Evolutionary conservation across 2,329 filamentous ascomycete genomes (phyloP).

Genomic region (Rhinocladiella similis): DNA sequence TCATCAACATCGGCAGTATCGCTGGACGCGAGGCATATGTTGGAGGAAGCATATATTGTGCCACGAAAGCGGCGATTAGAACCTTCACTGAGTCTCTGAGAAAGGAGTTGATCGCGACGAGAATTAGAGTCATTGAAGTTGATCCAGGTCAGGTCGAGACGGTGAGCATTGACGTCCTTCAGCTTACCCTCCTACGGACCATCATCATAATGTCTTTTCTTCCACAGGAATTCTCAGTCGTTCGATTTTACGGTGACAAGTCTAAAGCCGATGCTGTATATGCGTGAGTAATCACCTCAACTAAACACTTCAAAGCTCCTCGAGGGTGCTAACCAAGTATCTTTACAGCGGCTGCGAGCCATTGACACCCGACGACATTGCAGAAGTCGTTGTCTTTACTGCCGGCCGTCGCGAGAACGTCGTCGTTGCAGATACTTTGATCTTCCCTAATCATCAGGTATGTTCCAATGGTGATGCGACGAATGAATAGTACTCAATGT

Average conservation of each 20-base stretch:
- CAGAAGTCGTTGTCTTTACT: slow-evolving; percentile 84
- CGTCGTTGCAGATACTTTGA: slow-evolving; percentile 80
- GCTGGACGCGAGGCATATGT: slow-evolving; percentile 85
- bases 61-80: slow-evolving; percentile 84
- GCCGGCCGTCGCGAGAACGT: slow-evolving; percentile 86
- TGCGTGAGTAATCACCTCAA: too few relatives aligned
- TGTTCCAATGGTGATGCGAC: too few relatives aligned
- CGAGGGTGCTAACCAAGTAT: too few relatives aligned
- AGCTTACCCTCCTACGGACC: neutral
- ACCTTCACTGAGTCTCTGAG: slow-evolving; percentile 81
- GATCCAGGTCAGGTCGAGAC: slow-evolving; percentile 94
- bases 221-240: slow-evolving; percentile 72
- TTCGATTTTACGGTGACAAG: slow-evolving; percentile 87
- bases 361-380: slow-evolving; percentile 85
- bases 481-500: too few relatives aligned
- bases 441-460: slow-evolving; percentile 86
- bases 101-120: slow-evolving; percentile 77
- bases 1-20: slow-evolving; percentile 93
- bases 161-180: slow-evolving; percentile 7
- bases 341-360: slow-evolving; percentile 68
- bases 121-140: slow-evolving; percentile 81
- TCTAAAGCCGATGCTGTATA: slow-evolving; percentile 79
- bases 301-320: too few relatives aligned
- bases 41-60: slow-evolving; percentile 88
- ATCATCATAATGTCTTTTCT: too few relatives aligned